Base-by-base conservation (phyloP, 306 rosid species). In the Ammopiptanthus mongolicus region DNA sequence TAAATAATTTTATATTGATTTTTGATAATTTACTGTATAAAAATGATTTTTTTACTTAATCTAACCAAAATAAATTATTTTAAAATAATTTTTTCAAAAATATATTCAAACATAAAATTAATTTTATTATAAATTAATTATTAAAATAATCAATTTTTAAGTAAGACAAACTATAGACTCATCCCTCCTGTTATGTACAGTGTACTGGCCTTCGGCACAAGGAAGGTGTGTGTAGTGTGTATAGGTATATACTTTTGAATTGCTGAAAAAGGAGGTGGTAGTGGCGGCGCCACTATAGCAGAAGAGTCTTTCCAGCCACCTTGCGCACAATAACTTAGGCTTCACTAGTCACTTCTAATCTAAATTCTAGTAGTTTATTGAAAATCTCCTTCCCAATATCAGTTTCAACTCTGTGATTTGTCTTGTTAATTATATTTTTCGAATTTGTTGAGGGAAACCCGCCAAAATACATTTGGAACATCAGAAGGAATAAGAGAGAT, bases 261-360 rank as follows among this genome's bases (percentile, higher is more conserved):
- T 25, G 25, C 5, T 51, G 59, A 23, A 31, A 31, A 71, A 52
- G 46, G 19, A 28, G 47, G 34, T 29, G 73, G 48, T 85, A 82
- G 90, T 88, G 96, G 91, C 68, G 51, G 47, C 65, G 75, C 57
- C 96, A 90, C 91, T 65, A 62, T 31, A 58, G 44, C 76, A 72
- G 18, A 53, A 48, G 18, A 28, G 67, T 59, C 66, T 80, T 82
- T 21, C 77, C 76, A 79, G 84, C 85, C 83, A 65, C 80, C 72
- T 62, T 84, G 78, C 74, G 78, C 77, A 60, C 64, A 61, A 68
- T 58, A 76, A 63, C 84, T 75, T 86, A 81, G 21, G 51, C 55
- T 69, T 87, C 86, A 82, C 88, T 81, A 65, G 73, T 75, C 80
- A 64, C 88, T 85, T 75, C 82, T 52, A 74, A 80, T n/a, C n/a